A percentile compares a stretch with the other conserved stretches of the same genome.
These are phyloP conservation scores for Lasiodiplodia hormozganensis DNA, from an alignment of 2,329 filamentous ascomycete genomes.

Conservation along the genomic window DNA sequence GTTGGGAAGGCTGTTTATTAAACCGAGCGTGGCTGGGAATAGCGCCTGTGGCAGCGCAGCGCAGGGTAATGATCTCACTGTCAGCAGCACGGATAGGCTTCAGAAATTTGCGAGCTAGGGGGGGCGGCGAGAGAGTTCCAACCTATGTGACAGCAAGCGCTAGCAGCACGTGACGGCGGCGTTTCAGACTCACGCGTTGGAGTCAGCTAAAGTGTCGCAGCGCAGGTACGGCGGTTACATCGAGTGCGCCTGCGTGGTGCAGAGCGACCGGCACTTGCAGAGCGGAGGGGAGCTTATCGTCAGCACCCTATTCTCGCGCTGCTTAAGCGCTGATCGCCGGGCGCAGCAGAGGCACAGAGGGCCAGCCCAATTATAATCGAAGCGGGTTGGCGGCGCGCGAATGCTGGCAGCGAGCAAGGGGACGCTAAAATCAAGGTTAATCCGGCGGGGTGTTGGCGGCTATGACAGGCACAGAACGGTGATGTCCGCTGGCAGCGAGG, in stretches of 20 bases:
- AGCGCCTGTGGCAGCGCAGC: not conserved
- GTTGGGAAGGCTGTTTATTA: not conserved
- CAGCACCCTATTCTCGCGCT: slow-evolving; percentile 16
- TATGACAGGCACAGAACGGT: not conserved
- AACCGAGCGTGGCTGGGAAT: not conserved
- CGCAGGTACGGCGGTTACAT: slow-evolving; percentile 26
- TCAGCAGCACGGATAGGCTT: not conserved
- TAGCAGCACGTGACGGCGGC: slow-evolving; percentile 8
- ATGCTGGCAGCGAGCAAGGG: slow-evolving; percentile 13
- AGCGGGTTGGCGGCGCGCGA: not conserved
- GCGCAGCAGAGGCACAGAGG: not conserved
- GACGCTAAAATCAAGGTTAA: slow-evolving; percentile 27
- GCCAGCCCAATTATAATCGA: not conserved
- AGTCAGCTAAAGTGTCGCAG: slow-evolving; percentile 15
- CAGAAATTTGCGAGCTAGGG: not conserved
- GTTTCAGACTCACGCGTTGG: slow-evolving; percentile 24
- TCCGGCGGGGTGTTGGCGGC: not conserved
- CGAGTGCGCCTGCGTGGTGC: not conserved
- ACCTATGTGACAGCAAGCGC: not conserved
- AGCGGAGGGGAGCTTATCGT: slow-evolving; percentile 1
- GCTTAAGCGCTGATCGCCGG: not conserved
- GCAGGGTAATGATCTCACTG: not conserved
- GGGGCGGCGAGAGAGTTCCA: not conserved
- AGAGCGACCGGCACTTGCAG: not conserved
- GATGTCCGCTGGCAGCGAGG: not conserved